Percentiles rank a stretch among this genome's conserved stretches.
Conservation (phyloP, 2,329 filamentous ascomycete species). For the Cercospora citrullina region DNA sequence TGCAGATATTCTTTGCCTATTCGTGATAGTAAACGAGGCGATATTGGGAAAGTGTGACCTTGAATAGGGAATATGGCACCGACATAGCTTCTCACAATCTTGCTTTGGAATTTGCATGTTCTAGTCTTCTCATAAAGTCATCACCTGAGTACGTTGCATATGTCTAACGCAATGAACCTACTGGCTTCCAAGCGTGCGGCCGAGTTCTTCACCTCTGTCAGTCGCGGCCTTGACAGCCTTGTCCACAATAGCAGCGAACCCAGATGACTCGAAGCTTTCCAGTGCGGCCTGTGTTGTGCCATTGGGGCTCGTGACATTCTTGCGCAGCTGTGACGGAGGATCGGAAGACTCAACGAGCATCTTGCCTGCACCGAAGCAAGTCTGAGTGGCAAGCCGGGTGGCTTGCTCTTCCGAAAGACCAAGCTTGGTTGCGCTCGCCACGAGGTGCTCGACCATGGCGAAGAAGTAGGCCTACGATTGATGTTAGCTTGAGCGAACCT, state of each 20-base stretch:
- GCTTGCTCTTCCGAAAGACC: constrained; percentile 32
- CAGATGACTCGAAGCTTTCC: constrained; percentile 33
- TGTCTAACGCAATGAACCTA: constrained; percentile 1
- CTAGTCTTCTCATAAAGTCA: not conserved
- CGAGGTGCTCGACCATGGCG: constrained; percentile 34
- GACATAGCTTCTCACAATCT: not conserved
- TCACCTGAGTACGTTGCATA: not conserved
- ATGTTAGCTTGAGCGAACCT: not conserved
- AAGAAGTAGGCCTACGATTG: constrained; percentile 17
- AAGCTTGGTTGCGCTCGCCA: constrained; percentile 30
- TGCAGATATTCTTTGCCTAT: not conserved
- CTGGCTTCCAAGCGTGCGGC: constrained; percentile 31
- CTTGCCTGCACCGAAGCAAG: constrained; percentile 33
- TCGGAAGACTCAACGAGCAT: constrained; percentile 33
- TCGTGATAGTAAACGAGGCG: not conserved
- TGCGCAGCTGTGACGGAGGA: constrained; percentile 30
- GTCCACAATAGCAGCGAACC: constrained; percentile 30
- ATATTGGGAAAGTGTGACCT: not conserved
- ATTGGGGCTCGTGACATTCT: constrained; percentile 36
- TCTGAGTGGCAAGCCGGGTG: constrained; percentile 32
- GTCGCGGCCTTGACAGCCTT: constrained; percentile 34
- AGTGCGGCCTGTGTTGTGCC: constrained; percentile 34
- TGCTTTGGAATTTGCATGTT: not conserved
- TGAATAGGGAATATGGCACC: not conserved
- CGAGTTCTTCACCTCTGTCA: constrained; percentile 31